These are phyloP conservation scores for Lentinula aciculospora DNA, from an alignment of 768 basidiomycete genomes.

Conservation along the genomic window DNA sequence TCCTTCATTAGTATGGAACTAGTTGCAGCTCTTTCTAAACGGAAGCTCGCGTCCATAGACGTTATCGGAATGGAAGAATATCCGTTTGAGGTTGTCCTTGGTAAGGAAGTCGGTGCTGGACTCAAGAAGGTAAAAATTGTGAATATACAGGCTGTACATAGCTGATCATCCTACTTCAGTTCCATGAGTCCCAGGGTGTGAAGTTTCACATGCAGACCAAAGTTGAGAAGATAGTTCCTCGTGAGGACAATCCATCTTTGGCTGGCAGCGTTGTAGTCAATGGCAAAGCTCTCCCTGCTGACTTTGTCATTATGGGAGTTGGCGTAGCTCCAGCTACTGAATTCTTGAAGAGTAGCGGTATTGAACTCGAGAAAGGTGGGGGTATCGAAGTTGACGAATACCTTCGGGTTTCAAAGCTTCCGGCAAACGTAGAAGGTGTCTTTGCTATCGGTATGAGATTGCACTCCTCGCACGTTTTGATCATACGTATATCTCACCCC, in stretches of 20 bases:
- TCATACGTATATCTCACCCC: background rate
- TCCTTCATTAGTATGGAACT: slow-evolving; percentile 93
- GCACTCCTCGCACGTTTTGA: background rate
- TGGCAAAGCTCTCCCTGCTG: slow-evolving; percentile 59
- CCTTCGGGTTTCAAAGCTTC: slow-evolving; percentile 44
- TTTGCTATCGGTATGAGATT: slow-evolving; percentile 59
- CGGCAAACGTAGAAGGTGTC: slow-evolving; percentile 38
- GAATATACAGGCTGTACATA: background rate
- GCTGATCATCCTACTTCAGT: slow-evolving; percentile 33
- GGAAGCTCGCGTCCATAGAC: slow-evolving; percentile 75
- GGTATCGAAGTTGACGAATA: slow-evolving; percentile 75
- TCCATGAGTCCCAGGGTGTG: slow-evolving; percentile 76
- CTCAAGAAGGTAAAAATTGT: slow-evolving; percentile 45
- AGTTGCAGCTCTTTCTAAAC: slow-evolving; percentile 67
- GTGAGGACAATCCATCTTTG: slow-evolving; percentile 43
- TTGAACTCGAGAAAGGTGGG: slow-evolving; percentile 68
- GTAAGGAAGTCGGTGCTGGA: slow-evolving; percentile 71
- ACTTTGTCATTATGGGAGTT: slow-evolving; percentile 80
- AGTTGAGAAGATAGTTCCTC: slow-evolving; percentile 62
- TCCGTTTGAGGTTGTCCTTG: slow-evolving; percentile 80
- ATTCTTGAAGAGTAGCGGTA: slow-evolving; percentile 67
- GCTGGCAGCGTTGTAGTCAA: slow-evolving; percentile 64
- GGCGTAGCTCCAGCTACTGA: slow-evolving; percentile 82
- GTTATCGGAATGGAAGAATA: slow-evolving; percentile 79
- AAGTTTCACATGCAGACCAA: slow-evolving; percentile 76